phyloP scores from a whole-genome alignment of 2,329 filamentous ascomycete species.

The Hypomyces perniciosus region DNA sequence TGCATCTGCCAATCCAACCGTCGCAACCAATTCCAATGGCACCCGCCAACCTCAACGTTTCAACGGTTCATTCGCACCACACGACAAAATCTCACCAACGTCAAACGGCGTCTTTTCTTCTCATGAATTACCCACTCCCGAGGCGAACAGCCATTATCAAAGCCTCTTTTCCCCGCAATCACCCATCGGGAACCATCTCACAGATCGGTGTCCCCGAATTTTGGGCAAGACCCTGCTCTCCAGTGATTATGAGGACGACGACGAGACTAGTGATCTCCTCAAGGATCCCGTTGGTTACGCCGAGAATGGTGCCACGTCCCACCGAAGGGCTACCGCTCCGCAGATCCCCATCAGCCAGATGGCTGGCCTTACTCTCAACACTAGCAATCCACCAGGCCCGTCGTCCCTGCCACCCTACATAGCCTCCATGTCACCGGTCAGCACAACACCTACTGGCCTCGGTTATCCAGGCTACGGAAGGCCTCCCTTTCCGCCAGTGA shows the following conservation, averaged over 20 bases:
- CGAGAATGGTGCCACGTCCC: slow-evolving; percentile 44
- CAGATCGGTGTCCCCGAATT: slow-evolving; percentile 48
- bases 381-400: slow-evolving; percentile 44
- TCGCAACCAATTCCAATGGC: slow-evolving; percentile 36
- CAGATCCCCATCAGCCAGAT: slow-evolving; percentile 66
- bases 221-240: slow-evolving; percentile 69
- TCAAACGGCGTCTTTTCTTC: slow-evolving; percentile 43
- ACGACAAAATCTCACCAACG: slow-evolving; percentile 58
- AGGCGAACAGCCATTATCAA: slow-evolving; percentile 49
- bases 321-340: slow-evolving; percentile 65
- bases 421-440: slow-evolving; percentile 50
- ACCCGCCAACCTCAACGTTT: slow-evolving; percentile 53
- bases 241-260: slow-evolving; percentile 56
- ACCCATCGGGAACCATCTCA: slow-evolving; percentile 63
- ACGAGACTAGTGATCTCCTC: slow-evolving; percentile 66
- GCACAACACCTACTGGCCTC: slow-evolving; percentile 29
- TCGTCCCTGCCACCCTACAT: slow-evolving; percentile 48
- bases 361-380: slow-evolving; percentile 64
- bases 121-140: slow-evolving; percentile 56
- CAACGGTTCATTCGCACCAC: slow-evolving; percentile 56
- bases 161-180: slow-evolving; percentile 68
- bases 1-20: slow-evolving; percentile 19
- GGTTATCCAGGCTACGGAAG: slow-evolving; percentile 38
- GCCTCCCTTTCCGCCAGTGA: slow-evolving; percentile 75
- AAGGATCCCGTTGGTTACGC: slow-evolving; percentile 68